These are phyloP conservation scores for Polygonum aviculare DNA, from an alignment of 148 eudicot species.

Conservation along the genomic window DNA sequence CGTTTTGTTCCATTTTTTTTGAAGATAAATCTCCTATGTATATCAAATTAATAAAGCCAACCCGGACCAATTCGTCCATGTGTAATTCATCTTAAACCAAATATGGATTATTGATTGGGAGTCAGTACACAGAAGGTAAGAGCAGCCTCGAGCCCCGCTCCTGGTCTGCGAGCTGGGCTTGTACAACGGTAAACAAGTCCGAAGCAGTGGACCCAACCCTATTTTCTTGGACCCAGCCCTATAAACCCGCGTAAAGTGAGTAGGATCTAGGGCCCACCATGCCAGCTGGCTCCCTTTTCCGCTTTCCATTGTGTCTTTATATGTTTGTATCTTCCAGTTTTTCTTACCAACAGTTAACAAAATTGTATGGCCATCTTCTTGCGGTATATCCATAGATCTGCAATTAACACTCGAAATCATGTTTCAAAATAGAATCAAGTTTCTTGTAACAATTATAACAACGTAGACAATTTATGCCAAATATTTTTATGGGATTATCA, in stretches of 20 bases:
- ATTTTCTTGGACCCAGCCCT: neutral
- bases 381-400: neutral
- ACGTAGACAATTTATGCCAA: too few relatives aligned
- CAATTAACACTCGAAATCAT: neutral
- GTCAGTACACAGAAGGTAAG: neutral
- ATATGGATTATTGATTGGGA: too few relatives aligned
- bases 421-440: neutral
- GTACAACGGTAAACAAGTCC: neutral
- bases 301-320: neutral
- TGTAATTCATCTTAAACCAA: too few relatives aligned
- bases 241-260: neutral
- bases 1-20: too few relatives aligned
- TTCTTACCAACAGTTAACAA: slow-evolving; percentile 3
- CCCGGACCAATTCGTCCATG: too few relatives aligned
- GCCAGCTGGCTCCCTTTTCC: neutral
- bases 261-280: neutral
- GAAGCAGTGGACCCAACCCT: neutral
- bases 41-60: too few relatives aligned
- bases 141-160: slow-evolving; percentile 1
- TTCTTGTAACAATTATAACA: too few relatives aligned
- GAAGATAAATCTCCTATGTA: too few relatives aligned
- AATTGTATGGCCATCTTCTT: neutral
- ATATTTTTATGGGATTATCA: too few relatives aligned
- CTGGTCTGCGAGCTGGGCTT: neutral
- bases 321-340: neutral